These are phyloP conservation scores for Mortierella sp. DNA, from an alignment of 371 early-diverging fungal species.

Conservation along the genomic window DNA sequence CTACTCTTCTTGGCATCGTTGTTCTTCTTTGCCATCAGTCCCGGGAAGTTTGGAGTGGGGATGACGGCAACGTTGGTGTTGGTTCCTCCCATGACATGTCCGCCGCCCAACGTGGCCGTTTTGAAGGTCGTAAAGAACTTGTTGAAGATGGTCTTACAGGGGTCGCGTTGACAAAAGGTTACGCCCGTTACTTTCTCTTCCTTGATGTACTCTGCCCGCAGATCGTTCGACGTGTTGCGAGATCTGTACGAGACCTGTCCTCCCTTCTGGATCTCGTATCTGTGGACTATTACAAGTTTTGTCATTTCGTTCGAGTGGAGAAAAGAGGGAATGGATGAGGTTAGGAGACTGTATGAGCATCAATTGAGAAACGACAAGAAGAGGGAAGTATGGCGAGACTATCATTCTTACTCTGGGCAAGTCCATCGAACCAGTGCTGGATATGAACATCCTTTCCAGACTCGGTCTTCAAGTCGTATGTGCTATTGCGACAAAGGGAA, in stretches of 20 bases:
- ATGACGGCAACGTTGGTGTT: conserved; percentile 65
- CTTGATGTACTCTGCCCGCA: conserved; percentile 41
- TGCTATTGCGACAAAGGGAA: conserved; percentile 5
- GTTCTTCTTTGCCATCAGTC: conserved; percentile 39
- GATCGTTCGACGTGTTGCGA: conserved; percentile 49
- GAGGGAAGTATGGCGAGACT: background rate
- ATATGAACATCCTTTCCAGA: conserved; percentile 67
- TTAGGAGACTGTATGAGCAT: background rate
- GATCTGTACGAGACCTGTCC: conserved; percentile 49
- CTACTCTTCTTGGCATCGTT: conserved; percentile 2
- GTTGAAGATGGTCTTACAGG: conserved; percentile 70
- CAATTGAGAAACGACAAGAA: background rate
- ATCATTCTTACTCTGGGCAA: conserved; percentile 60
- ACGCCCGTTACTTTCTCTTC: conserved; percentile 44
- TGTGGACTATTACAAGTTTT: conserved; percentile 27
- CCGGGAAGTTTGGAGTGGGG: conserved; percentile 67
- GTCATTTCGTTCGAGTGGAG: background rate
- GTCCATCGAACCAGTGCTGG: conserved; percentile 75
- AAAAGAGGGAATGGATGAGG: conserved; percentile 16
- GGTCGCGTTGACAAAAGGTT: conserved; percentile 62
- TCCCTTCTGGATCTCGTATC: conserved; percentile 56
- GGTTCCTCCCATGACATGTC: conserved; percentile 27
- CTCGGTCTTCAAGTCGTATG: conserved; percentile 47
- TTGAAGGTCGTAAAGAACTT: conserved; percentile 59
- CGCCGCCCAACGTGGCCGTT: conserved; percentile 38